A percentile compares a stretch with the other conserved stretches of the same genome.
These are phyloP conservation scores for Leptographium radiaticola DNA, from an alignment of 2,329 filamentous ascomycete species.

Conservation along the genomic window DNA sequence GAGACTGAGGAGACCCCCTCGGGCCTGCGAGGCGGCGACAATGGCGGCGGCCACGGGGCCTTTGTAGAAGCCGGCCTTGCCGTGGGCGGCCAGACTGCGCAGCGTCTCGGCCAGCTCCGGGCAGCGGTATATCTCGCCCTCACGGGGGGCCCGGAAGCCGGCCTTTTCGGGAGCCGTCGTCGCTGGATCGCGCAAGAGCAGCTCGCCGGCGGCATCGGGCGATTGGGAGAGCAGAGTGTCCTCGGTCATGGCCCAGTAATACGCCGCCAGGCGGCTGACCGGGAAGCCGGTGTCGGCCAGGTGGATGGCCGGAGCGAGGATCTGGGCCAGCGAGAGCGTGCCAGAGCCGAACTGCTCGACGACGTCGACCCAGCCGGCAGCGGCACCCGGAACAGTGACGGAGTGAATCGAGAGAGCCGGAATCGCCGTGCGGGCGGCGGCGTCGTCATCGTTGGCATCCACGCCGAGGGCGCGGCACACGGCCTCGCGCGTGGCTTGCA, in stretches of 20 bases:
- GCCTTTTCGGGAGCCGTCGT: slow-evolving; percentile 38
- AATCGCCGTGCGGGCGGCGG: slow-evolving; percentile 31
- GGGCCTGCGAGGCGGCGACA: slow-evolving; percentile 58
- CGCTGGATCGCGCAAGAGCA: slow-evolving; percentile 64
- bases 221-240: slow-evolving; percentile 34
- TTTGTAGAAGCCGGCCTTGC: slow-evolving; percentile 80
- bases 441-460: slow-evolving; percentile 17
- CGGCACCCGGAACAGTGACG: slow-evolving; percentile 55
- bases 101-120: slow-evolving; percentile 69
- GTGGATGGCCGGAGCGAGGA: slow-evolving; percentile 69
- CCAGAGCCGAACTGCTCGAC: slow-evolving; percentile 79
- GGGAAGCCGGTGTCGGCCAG: slow-evolving; percentile 78
- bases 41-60: slow-evolving; percentile 69
- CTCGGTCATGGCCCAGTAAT: slow-evolving; percentile 15
- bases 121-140: slow-evolving; percentile 80
- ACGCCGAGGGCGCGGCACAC: slow-evolving; percentile 58
- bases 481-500: slow-evolving; percentile 53
- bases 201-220: slow-evolving; percentile 62
- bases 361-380: slow-evolving; percentile 71
- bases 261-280: slow-evolving; percentile 54
- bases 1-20: slow-evolving; percentile 62
- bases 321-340: slow-evolving; percentile 58
- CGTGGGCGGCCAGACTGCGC: slow-evolving; percentile 57
- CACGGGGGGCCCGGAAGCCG: slow-evolving; percentile 57
- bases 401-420: slow-evolving; percentile 63